A percentile compares a stretch with the other conserved stretches of the same genome.
Evolutionary conservation across 2,329 filamentous ascomycete genomes (phyloP).

Genomic region (Drechslera avenae): DNA sequence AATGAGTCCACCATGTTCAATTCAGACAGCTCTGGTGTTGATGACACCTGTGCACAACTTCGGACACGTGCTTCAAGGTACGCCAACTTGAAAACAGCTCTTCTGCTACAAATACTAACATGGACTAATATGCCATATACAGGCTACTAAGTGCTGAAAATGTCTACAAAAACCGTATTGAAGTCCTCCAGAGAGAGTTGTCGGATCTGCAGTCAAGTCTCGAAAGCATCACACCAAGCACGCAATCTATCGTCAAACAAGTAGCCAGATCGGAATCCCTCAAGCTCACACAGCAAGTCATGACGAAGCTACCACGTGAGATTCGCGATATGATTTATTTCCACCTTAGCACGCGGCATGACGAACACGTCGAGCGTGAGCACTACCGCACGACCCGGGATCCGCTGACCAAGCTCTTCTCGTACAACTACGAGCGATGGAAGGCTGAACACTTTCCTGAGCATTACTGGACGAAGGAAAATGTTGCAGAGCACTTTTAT

Average conservation of each 20-base stretch:
- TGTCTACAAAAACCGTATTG: slow-evolving; percentile 8
- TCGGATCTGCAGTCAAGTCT: slow-evolving; percentile 12
- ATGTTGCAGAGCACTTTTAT: slow-evolving; percentile 10
- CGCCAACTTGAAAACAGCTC: not conserved
- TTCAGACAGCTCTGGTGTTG: not conserved
- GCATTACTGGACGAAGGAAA: slow-evolving; percentile 22
- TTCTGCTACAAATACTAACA: not conserved
- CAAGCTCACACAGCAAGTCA: slow-evolving; percentile 10
- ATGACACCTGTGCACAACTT: not conserved
- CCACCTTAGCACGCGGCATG: slow-evolving; percentile 15
- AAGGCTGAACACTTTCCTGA: slow-evolving; percentile 22
- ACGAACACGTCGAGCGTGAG: slow-evolving; percentile 23
- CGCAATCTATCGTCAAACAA: slow-evolving; percentile 10
- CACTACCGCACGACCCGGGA: slow-evolving; percentile 28
- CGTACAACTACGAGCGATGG: slow-evolving; percentile 22
- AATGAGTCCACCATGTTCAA: too few relatives aligned
- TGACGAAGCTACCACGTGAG: slow-evolving; percentile 20
- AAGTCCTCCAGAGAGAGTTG: slow-evolving; percentile 10
- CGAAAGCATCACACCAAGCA: slow-evolving; percentile 4
- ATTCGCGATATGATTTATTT: slow-evolving; percentile 28
- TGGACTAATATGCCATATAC: not conserved
- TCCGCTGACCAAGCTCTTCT: slow-evolving; percentile 22
- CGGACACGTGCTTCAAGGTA: slow-evolving; percentile 4
- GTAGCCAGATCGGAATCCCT: slow-evolving; percentile 24
- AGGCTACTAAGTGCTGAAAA: slow-evolving; percentile 11